phyloP scores from a whole-genome alignment of 805 yeast species.

The Candida hispaniensis region DNA sequence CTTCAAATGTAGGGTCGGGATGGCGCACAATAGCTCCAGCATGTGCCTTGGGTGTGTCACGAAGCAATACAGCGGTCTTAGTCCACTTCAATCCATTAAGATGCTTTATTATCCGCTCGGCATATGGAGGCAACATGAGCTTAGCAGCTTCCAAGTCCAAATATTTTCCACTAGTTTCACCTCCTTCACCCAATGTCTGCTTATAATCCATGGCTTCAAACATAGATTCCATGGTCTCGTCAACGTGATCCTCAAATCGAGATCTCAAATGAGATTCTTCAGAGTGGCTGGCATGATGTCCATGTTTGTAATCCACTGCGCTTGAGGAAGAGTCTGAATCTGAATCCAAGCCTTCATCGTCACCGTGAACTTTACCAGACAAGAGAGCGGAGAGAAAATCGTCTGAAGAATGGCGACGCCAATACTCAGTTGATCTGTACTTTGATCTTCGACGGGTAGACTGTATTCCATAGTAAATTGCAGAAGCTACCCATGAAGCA shows the following conservation, averaged over 20 bases:
- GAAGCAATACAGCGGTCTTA: conserved; percentile 60
- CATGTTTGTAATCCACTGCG: neutral
- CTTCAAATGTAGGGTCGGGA: conserved; percentile 43
- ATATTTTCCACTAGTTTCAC: neutral
- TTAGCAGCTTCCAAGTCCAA: conserved; percentile 11
- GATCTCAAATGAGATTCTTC: conserved; percentile 10
- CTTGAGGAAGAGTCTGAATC: neutral
- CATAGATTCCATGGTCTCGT: conserved; percentile 43
- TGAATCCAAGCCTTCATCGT: too few species aligned
- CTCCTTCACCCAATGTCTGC: conserved; percentile 10
- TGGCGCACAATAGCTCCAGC: conserved; percentile 73
- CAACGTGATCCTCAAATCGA: conserved; percentile 48
- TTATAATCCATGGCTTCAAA: conserved; percentile 19
- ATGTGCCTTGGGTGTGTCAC: conserved; percentile 57
- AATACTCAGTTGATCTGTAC: conserved; percentile 14
- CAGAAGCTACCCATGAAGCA: conserved; percentile 34
- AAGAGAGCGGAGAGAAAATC: conserved; percentile 10
- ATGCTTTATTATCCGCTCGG: conserved; percentile 42
- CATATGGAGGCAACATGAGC: conserved; percentile 24
- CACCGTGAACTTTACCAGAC: conserved; percentile 9
- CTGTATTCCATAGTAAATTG: conserved; percentile 27
- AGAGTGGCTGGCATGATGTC: conserved; percentile 13
- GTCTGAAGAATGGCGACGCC: conserved; percentile 11
- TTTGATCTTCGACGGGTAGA: conserved; percentile 12
- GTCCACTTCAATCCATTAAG: conserved; percentile 56